Base-by-base conservation (phyloP, 164 flowering plant genomes). In the Stephania yunnanensis region DNA sequence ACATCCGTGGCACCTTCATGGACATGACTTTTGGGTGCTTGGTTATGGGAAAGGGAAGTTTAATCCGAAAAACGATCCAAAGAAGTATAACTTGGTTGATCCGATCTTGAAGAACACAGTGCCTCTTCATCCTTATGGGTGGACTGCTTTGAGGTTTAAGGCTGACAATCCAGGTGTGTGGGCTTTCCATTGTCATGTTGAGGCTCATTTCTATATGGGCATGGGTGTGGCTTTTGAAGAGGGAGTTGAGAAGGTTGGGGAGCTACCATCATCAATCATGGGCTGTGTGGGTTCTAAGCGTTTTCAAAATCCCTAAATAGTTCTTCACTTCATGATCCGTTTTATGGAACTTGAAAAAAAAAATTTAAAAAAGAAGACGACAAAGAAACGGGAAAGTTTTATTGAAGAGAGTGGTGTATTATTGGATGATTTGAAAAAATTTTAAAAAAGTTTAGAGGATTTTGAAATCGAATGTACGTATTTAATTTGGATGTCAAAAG, bases 1-100 rank as follows among this genome's bases (percentile, higher is more conserved):
- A 4, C 96, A 83, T 70, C 86, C 86, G 1, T 79, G 80, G 84
- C 86, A 82, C 64, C 75, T 84, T 7, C 86, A 84, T 74, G 86
- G 86, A n/a, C 81, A 82, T 12, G 75, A 78, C 63, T 84, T 84
- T 31, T 84, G 80, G 72, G 83, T 84, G 11, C 76, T 82, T 61
- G 86, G 86, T 1, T 67, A 64, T 30, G 85, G 85, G 46, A 78
- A 36, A n/a, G 85, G 85, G 58, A 82, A 82, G 53, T 84, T 80
- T 15, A 25, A 72, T 44, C 77, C 71, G 20, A 58, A 4, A 9
- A 69, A 19, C 53, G 69, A 72, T 58, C 67, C 67, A 19, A 69
- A 61, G 17, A 69, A 75, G 3, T 75, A 36, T 50, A 75, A 69
- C 58, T 29, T 69, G 72, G 65, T 76, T 17, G 77, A 84, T 55